Evolutionary conservation across 768 basidiomycete species (phyloP).

Genomic region (Collybia nuda): DNA sequence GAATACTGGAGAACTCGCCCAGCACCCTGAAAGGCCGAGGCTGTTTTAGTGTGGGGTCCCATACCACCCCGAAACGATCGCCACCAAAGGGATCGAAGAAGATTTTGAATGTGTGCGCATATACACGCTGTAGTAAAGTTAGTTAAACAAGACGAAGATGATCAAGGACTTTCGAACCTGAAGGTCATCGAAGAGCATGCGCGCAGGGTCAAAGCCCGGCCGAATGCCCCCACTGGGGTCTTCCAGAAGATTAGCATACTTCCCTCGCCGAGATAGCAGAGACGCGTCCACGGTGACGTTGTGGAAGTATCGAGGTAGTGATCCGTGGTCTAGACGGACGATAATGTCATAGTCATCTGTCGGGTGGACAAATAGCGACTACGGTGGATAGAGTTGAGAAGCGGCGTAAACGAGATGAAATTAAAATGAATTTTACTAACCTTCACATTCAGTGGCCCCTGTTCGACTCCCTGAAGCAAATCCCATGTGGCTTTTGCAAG

Average conservation of each 20-base stretch:
- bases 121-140: conserved; percentile 49
- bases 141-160: neutral
- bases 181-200: conserved; percentile 65
- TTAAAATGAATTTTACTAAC: conserved; percentile 33
- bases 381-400: conserved; percentile 4
- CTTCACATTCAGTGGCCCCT: conserved; percentile 54
- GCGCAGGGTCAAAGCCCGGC: conserved; percentile 82
- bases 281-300: conserved; percentile 53
- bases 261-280: conserved; percentile 41
- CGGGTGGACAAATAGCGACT: conserved; percentile 88
- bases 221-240: conserved; percentile 32
- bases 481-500: conserved; percentile 77
- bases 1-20: conserved; percentile 75
- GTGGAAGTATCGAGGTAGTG: conserved; percentile 75
- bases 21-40: conserved; percentile 76
- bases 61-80: conserved; percentile 75
- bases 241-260: conserved; percentile 44
- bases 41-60: conserved; percentile 72
- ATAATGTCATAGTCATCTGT: conserved; percentile 84
- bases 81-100: conserved; percentile 89
- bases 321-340: conserved; percentile 64
- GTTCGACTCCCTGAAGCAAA: conserved; percentile 52
- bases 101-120: conserved; percentile 74
- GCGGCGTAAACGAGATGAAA: neutral
- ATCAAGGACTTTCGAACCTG: conserved; percentile 47